Conservation (phyloP, 768 basidiomycete genomes). For the Russula abietina region DNA sequence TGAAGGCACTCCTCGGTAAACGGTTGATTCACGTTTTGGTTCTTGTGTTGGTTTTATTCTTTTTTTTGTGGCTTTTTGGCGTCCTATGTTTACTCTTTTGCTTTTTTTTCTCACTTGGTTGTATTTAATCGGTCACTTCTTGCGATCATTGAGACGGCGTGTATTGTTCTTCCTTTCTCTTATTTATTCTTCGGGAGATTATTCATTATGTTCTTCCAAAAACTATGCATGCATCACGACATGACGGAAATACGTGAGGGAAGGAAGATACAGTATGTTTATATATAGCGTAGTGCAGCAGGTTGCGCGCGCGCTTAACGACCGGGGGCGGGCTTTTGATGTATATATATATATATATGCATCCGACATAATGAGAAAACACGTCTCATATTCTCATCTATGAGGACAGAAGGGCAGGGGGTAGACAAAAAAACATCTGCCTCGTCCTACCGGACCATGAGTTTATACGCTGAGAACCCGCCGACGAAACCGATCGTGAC, state of each 20-base stretch:
- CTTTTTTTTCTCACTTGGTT: not conserved
- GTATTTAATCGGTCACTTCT: slow-evolving; percentile 3
- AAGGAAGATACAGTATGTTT: not conserved
- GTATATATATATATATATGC: not conserved
- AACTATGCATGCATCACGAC: not conserved
- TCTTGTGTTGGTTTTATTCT: not conserved
- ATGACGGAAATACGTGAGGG: not conserved
- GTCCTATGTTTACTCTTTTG: not conserved
- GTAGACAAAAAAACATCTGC: not conserved
- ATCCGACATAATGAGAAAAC: not conserved
- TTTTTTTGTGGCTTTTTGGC: not conserved
- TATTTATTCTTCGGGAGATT: not conserved
- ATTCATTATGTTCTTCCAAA: not conserved
- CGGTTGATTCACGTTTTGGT: not conserved
- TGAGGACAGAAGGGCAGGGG: not conserved
- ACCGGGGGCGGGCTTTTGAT: not conserved
- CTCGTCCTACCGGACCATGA: slow-evolving; percentile 44
- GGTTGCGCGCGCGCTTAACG: not conserved
- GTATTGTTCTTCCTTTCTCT: not conserved
- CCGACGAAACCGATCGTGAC: slow-evolving; percentile 78
- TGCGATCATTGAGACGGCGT: not conserved
- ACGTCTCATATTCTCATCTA: not conserved
- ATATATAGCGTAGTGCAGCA: slow-evolving; percentile 8
- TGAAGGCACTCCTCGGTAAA: slow-evolving; percentile 16
- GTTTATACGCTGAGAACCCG: slow-evolving; percentile 70